A percentile compares a stretch with the other conserved stretches of the same genome.
Conservation (phyloP, 83 land plant genomes). For the Diphasiastrum complanatum region DNA sequence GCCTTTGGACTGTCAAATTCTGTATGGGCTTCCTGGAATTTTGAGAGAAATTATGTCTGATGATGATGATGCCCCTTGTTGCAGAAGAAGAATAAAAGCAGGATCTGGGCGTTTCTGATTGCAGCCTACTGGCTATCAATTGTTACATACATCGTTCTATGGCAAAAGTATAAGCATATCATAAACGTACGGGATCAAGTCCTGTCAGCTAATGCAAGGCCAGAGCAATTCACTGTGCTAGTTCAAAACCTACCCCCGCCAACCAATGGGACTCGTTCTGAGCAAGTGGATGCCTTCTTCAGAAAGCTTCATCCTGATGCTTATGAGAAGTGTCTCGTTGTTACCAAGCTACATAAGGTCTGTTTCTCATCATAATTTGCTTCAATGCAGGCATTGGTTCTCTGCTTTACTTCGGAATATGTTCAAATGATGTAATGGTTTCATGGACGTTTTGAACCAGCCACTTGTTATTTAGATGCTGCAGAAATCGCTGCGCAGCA, state of each 20-base stretch:
- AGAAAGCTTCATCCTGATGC: slow-evolving; percentile 60
- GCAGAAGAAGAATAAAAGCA: slow-evolving; percentile 19
- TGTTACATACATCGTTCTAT: slow-evolving; percentile 47
- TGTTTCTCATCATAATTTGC: not conserved
- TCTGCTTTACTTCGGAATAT: not conserved
- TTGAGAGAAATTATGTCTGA: not conserved
- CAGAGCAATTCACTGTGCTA: slow-evolving; percentile 60
- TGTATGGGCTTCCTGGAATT: no score
- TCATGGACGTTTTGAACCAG: no score
- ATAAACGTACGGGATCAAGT: slow-evolving; percentile 49
- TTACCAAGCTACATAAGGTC: slow-evolving; percentile 60
- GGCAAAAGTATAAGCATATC: slow-evolving; percentile 74
- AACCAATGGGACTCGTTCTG: slow-evolving; percentile 41
- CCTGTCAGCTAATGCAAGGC: slow-evolving; percentile 36
- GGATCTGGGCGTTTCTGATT: slow-evolving; percentile 67
- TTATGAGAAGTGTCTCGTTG: slow-evolving; percentile 66
- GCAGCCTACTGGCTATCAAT: slow-evolving; percentile 65
- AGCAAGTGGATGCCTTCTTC: slow-evolving; percentile 76
- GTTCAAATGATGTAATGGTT: not conserved
- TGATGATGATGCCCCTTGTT: not conserved
- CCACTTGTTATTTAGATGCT: no score
- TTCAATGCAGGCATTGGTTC: not conserved
- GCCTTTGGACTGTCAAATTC: no score
- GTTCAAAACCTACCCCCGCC: slow-evolving; percentile 70
- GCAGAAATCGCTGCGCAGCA: no score